Base-by-base conservation (phyloP, 352 stramenopile genomes). In the Phytophthora aleatoria region DNA sequence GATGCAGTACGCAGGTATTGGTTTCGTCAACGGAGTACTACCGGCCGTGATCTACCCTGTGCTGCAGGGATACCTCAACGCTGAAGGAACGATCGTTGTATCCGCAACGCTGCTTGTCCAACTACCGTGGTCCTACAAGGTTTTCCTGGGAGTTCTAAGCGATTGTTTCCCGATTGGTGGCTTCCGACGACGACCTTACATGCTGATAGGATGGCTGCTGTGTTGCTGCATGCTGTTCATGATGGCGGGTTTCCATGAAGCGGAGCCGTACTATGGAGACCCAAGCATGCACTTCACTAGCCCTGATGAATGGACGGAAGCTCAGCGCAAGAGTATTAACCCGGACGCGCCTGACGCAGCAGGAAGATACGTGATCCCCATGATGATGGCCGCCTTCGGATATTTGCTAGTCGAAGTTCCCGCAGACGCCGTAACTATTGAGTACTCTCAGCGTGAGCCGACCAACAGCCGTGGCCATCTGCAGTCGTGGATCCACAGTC, bases 321-420 rank as follows among this genome's bases (percentile, higher is more conserved):
- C 55, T 0, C 60, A 81, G 31, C 57, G 47, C n/a, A 58, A 69
- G 13, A 83, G 50, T 27, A 78, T 88, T 57, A 88, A 90, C 59
- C 11, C 39, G 0, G 35, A 61, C 4, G 74, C 78, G 5, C 64
- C 76, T 11, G 62, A 81, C 47, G 62, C 69, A 1, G 81, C 76
- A 3, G 69, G 64, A 27, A 73, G 70, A 35, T 89, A 87, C 44
- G 73, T 92, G 24, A 69, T 91, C 39, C 77, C 73, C 13, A 90
- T 91, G 81, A 90, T 89, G 82, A 64, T 91, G 27, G 74, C 79
- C n/a, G 64, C 80, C 0, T 85, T 91, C 48, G 81, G 84, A 9
- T 92, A 85, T 61, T 57, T 92, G 11, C 41, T 90, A 20, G 60
- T 74, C 3, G 79, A 92, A 30, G 80, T 89, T 7, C 66, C 81